Conservation (phyloP, 768 basidiomycete genomes). For the Tubosaeta sp. region DNA sequence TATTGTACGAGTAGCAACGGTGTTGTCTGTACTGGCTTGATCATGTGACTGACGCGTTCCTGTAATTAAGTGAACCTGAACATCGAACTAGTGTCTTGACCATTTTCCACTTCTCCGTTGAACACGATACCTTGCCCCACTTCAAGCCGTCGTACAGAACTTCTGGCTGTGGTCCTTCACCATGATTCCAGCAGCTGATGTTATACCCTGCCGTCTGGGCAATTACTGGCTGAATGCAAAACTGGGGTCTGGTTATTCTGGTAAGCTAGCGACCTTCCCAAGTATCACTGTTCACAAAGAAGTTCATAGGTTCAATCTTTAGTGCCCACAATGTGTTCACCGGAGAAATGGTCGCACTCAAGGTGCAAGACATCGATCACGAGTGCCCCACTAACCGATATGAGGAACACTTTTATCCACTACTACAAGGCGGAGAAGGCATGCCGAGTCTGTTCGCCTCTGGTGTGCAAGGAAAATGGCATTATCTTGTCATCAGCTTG, state of each 20-base stretch:
- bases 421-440: conserved; percentile 65
- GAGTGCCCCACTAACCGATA: conserved; percentile 75
- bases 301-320: conserved; percentile 63
- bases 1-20: background rate
- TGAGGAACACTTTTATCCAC: conserved; percentile 65
- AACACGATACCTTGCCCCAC: background rate
- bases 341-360: conserved; percentile 62
- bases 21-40: background rate
- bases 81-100: conserved; percentile 5
- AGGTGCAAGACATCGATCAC: conserved; percentile 65
- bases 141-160: background rate
- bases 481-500: conserved; percentile 73
- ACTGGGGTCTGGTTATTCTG: conserved; percentile 73
- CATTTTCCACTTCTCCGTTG: background rate
- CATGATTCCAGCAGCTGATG: conserved; percentile 15
- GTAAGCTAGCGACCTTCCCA: conserved; percentile 31
- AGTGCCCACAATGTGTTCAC: conserved; percentile 56
- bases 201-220: conserved; percentile 39
- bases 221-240: conserved; percentile 59
- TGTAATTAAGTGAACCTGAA: background rate
- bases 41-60: conserved; percentile 24
- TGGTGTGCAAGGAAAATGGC: conserved; percentile 55
- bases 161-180: background rate
- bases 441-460: conserved; percentile 71
- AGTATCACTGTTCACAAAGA: background rate